phyloP scores from a whole-genome alignment of 2,329 filamentous ascomycete species.

The Penicillium hesseltinei region DNA sequence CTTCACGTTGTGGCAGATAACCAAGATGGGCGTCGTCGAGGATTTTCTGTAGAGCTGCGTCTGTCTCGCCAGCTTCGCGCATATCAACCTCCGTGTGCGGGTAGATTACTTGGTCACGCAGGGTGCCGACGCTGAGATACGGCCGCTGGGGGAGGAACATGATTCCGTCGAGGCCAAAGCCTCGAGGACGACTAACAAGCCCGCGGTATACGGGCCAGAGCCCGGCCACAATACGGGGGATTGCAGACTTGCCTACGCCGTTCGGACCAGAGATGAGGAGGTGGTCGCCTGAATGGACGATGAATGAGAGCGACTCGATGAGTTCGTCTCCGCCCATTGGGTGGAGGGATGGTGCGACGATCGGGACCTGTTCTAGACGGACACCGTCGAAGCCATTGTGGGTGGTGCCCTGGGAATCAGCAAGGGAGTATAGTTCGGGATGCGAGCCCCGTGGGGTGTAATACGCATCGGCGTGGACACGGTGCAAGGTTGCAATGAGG shows the following conservation, averaged over 20 bases:
- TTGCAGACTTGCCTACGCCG: slow-evolving; percentile 87
- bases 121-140: slow-evolving; percentile 85
- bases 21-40: slow-evolving; percentile 82
- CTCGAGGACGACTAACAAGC: slow-evolving; percentile 81
- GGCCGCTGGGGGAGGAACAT: slow-evolving; percentile 97
- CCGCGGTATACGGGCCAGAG: slow-evolving; percentile 96
- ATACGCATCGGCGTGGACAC: slow-evolving; percentile 89
- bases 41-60: slow-evolving; percentile 72
- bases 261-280: slow-evolving; percentile 93
- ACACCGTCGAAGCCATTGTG: slow-evolving; percentile 96
- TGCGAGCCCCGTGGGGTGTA: slow-evolving; percentile 63
- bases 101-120: slow-evolving; percentile 97
- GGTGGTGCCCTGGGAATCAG: slow-evolving; percentile 88
- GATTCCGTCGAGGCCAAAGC: slow-evolving; percentile 80
- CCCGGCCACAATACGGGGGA: slow-evolving; percentile 82
- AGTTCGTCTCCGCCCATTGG: slow-evolving; percentile 90
- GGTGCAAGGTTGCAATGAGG: slow-evolving; percentile 88
- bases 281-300: slow-evolving; percentile 87
- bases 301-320: slow-evolving; percentile 81
- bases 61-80: slow-evolving; percentile 73
- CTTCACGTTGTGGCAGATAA: slow-evolving; percentile 87
- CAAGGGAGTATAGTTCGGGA: slow-evolving; percentile 81
- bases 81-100: slow-evolving; percentile 94
- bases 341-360: slow-evolving; percentile 85
- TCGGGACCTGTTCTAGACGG: slow-evolving; percentile 84